These are phyloP conservation scores for Debaryomyces singareniensis DNA, from an alignment of 1,139 yeast species.

Conservation along the genomic window DNA sequence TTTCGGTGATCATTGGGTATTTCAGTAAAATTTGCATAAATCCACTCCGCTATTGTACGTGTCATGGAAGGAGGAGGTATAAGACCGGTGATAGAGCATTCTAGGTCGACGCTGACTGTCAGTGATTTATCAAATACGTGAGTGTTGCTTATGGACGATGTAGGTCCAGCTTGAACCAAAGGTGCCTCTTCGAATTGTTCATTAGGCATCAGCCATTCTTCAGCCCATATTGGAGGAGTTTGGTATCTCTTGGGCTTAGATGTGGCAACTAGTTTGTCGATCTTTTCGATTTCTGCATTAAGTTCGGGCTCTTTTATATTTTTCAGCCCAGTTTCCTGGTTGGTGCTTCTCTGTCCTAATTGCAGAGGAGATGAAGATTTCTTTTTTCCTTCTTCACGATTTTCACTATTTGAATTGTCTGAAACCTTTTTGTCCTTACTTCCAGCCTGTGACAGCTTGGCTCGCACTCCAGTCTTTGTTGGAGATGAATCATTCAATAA, in stretches of 20 bases:
- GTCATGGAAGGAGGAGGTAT: slow-evolving; percentile 82
- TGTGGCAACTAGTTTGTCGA: slow-evolving; percentile 14
- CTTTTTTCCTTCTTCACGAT: neutral
- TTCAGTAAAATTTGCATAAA: slow-evolving; percentile 70
- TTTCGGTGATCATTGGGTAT: slow-evolving; percentile 55
- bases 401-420: slow-evolving; percentile 1
- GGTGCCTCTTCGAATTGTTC: slow-evolving; percentile 5
- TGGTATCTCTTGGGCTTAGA: slow-evolving; percentile 58
- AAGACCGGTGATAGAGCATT: slow-evolving; percentile 62
- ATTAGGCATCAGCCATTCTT: slow-evolving; percentile 54
- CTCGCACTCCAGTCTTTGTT: neutral
- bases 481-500: slow-evolving; percentile 19
- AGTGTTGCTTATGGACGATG: slow-evolving; percentile 17
- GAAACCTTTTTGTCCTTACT: neutral
- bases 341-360: neutral
- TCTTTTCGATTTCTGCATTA: slow-evolving; percentile 17
- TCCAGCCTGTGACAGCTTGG: neutral
- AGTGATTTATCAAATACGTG: slow-evolving; percentile 29
- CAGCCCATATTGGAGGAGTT: slow-evolving; percentile 80
- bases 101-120: slow-evolving; percentile 37
- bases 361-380: slow-evolving; percentile 1
- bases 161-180: slow-evolving; percentile 2
- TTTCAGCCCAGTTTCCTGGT: slow-evolving; percentile 5
- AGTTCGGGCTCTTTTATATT: slow-evolving; percentile 1
- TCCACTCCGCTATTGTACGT: slow-evolving; percentile 81